Base-by-base conservation (phyloP, 225 moss, liverwort and hornwort species). In the Climacium dendroides region DNA sequence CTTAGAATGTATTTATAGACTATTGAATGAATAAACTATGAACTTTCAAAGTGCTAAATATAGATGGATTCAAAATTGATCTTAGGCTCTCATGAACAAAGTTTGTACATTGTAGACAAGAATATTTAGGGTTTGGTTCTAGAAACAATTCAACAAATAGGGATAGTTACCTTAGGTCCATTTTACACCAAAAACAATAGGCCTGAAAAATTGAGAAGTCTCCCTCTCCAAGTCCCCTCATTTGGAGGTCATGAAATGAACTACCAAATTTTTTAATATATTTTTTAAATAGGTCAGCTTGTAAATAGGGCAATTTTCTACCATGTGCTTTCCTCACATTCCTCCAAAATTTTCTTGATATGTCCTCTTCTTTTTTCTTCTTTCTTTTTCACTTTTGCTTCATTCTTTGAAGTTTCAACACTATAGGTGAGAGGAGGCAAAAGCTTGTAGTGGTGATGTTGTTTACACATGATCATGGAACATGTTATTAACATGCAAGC, bases 271-370 rank as follows among this genome's bases (percentile, higher is more conserved):
- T 28, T 72, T 10, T 3, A 29, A 10, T 30, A 73, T 6, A 29
- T 47, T 18, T 73, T 1, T 28, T 72, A 10, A 11, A 74, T 48
- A 48, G 4, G 7, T 0, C 0, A 74, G 1, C 30, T 47, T 1
- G 11, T 11, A 48, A 73, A 5, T 19, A 30, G 4, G 6, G 3
- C 4, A 0, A 6, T 30, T 30, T 47, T 11, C 19, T 73, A 30
- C 15, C 4, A 19, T 4, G 7, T 73, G 1, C 18, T 47, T 47
- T 30, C 4, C 0, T 9, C 19, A 47, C 10, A 8, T 4, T 3
- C 47, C 3, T 73, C 2, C 3, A 3, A 48, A 28, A 9, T 45
- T 29, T 45, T 29, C 13, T 25, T 13, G 1, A 17, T 2, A 45
- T 29, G 6, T 0, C 5, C 17, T 18, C 72, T 74, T 12, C 0